Evolutionary conservation across 2,329 filamentous ascomycete genomes (phyloP).

Genomic region (Lachnellula subtilissima): DNA sequence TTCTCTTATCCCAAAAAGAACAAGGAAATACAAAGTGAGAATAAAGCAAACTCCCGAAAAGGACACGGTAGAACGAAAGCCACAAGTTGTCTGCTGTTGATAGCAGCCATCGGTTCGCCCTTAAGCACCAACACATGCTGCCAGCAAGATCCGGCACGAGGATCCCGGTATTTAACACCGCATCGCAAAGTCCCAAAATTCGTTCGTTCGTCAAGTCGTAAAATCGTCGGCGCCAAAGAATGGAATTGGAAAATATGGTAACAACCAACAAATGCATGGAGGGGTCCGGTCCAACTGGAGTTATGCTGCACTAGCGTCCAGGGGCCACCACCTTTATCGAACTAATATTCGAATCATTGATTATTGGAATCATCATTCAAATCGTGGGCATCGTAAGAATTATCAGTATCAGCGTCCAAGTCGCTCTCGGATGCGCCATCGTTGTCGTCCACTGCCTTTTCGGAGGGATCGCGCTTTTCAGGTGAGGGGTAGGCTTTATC

Average conservation of each 20-base stretch:
- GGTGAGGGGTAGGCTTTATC: slow-evolving; percentile 25
- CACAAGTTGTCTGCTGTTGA: neutral
- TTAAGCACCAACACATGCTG: neutral
- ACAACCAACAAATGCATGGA: neutral
- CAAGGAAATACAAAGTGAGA: neutral
- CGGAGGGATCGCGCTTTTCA: slow-evolving; percentile 4
- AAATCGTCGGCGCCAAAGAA: slow-evolving; percentile 18
- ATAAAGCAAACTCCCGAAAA: slow-evolving; percentile 6
- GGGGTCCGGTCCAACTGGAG: slow-evolving; percentile 15
- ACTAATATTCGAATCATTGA: slow-evolving; percentile 8
- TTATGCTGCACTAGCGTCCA: slow-evolving; percentile 34
- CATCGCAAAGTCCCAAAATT: neutral
- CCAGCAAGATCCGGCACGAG: neutral
- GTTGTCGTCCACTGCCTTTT: slow-evolving; percentile 4
- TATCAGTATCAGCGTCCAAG: slow-evolving; percentile 12
- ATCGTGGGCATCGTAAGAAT: slow-evolving; percentile 23
- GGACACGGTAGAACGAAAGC: neutral
- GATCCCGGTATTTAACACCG: neutral
- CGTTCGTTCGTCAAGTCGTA: slow-evolving; percentile 18
- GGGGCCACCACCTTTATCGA: slow-evolving; percentile 16
- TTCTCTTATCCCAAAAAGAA: neutral
- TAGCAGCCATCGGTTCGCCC: neutral
- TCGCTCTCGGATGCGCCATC: slow-evolving; percentile 14
- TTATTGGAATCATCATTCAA: slow-evolving; percentile 18
- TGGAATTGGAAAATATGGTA: slow-evolving; percentile 10